Conservation (phyloP, 2,329 filamentous ascomycete genomes). For the Cladosporium velox region DNA sequence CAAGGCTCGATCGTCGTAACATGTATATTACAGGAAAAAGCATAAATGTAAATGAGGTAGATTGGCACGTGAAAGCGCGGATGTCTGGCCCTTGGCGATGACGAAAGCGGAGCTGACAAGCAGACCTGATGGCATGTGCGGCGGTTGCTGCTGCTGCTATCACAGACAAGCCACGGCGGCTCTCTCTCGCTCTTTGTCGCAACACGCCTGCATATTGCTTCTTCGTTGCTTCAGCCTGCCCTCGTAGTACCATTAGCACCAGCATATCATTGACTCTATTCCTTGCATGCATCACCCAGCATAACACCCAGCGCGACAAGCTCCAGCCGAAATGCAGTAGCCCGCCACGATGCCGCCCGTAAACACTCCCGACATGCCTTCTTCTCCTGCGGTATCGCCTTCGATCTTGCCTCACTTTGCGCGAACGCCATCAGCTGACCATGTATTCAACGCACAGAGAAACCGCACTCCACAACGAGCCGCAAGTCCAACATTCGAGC, state of each 20-base stretch:
- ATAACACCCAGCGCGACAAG: not conserved
- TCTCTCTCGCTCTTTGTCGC: conserved; percentile 10
- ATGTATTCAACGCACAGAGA: not conserved
- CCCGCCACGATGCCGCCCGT: conserved; percentile 10
- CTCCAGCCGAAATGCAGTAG: conserved; percentile 4
- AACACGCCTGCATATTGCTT: not conserved
- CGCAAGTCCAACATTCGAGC: not conserved
- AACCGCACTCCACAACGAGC: not conserved
- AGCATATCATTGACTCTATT: not conserved
- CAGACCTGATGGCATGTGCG: conserved; percentile 3
- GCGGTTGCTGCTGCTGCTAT: conserved; percentile 9
- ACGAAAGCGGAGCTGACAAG: conserved; percentile 15
- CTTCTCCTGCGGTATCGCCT: conserved; percentile 15
- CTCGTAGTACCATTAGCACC: not conserved
- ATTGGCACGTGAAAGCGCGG: conserved; percentile 17
- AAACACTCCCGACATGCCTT: conserved; percentile 19
- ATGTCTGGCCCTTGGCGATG: conserved; percentile 4
- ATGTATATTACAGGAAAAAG: not conserved
- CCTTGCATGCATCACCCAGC: not conserved
- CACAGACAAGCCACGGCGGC: conserved; percentile 1
- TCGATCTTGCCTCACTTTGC: not conserved
- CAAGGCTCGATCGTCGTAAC: not conserved
- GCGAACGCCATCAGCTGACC: conserved; percentile 3
- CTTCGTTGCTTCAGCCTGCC: not conserved
- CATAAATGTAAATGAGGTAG: not conserved